These are phyloP conservation scores for Spinellus fusiger DNA, from an alignment of 192 early-diverging fungal genomes.

Conservation along the genomic window DNA sequence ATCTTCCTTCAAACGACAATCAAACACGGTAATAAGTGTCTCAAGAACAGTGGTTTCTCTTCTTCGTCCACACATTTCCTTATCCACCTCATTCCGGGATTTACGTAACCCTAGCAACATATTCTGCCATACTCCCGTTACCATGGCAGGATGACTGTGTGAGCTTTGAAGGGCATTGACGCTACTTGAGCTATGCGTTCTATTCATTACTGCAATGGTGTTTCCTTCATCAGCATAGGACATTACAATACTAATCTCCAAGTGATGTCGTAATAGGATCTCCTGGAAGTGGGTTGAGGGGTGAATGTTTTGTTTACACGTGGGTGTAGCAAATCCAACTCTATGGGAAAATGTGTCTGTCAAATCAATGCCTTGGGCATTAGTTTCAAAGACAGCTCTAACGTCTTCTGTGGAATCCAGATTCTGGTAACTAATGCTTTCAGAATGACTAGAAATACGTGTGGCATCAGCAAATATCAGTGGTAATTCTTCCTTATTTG, in stretches of 20 bases:
- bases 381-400: constrained; percentile 4
- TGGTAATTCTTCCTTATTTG: constrained; percentile 1
- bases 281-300: constrained; percentile 23
- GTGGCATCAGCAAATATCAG: constrained; percentile 6
- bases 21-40: constrained; percentile 17
- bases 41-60: constrained; percentile 3
- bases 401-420: neutral
- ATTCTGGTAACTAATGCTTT: neutral
- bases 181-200: neutral
- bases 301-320: constrained; percentile 21
- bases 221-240: constrained; percentile 12
- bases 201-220: neutral
- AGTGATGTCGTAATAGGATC: constrained; percentile 21
- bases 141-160: neutral
- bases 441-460: neutral
- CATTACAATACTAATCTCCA: constrained; percentile 17
- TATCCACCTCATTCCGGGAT: neutral
- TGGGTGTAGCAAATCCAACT: constrained; percentile 20
- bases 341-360: constrained; percentile 11
- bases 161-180: neutral
- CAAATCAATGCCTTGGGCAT: constrained; percentile 5
- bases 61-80: neutral
- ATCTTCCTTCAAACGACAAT: constrained; percentile 28
- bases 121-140: neutral
- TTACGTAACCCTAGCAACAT: constrained; percentile 13